Conservation (phyloP, 257 asterid species). For the Striga asiatica region DNA sequence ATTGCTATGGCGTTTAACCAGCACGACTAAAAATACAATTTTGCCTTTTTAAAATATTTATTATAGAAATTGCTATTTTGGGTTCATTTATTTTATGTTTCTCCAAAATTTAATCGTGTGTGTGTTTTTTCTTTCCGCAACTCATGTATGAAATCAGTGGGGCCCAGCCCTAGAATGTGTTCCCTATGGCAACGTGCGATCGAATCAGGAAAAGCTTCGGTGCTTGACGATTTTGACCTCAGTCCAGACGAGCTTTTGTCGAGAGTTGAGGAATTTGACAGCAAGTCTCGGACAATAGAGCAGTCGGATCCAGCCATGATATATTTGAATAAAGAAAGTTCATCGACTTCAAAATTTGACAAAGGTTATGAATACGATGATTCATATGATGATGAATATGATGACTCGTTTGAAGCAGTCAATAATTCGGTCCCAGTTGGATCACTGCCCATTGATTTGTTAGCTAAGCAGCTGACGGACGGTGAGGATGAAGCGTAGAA, state of each 20-base stretch:
- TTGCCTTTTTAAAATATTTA: too few species aligned
- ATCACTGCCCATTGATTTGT: conserved; percentile 62
- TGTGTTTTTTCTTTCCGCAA: not conserved
- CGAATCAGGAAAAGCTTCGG: conserved; percentile 59
- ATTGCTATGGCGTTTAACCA: too few species aligned
- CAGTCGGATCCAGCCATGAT: conserved; percentile 72
- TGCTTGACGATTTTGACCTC: conserved; percentile 43
- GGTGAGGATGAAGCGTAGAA: conserved; percentile 21
- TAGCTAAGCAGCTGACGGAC: conserved; percentile 36
- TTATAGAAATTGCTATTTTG: too few species aligned
- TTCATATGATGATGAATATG: conserved; percentile 15
- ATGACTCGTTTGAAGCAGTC: conserved; percentile 34
- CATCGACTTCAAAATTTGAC: too few species aligned
- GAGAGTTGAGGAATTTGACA: conserved; percentile 70
- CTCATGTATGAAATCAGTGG: conserved; percentile 21
- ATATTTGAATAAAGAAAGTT: conserved; percentile 18
- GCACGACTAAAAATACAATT: too few species aligned
- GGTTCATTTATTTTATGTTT: not conserved
- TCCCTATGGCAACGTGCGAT: conserved; percentile 64
- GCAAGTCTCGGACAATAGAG: conserved; percentile 43
- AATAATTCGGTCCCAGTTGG: conserved; percentile 49
- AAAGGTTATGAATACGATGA: too few species aligned
- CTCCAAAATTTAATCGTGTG: conserved; percentile 11
- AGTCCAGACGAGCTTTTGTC: conserved; percentile 65
- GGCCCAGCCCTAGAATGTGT: conserved; percentile 67